Evolutionary conservation across 805 yeast species (phyloP).

Genomic region (Starmerella roubikii): DNA sequence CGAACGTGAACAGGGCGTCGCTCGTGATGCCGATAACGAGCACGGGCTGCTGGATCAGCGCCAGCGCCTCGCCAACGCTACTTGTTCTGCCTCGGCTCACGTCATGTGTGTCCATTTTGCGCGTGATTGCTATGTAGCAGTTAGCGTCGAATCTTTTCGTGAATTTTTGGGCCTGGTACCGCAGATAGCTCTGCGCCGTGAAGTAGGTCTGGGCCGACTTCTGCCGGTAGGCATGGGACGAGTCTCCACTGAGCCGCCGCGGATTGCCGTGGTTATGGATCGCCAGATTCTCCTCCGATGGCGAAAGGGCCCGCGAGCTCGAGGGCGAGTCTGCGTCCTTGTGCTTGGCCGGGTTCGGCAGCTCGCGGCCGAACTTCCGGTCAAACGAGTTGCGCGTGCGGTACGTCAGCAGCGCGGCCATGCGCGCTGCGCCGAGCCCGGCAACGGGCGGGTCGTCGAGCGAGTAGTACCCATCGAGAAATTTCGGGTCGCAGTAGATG

Average conservation of each 20-base stretch:
- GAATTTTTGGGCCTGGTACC: constrained; percentile 91
- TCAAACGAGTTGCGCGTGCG: constrained; percentile 88
- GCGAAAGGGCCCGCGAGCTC: constrained; percentile 15
- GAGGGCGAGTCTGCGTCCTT: constrained; percentile 24
- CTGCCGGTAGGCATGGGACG: constrained; percentile 13
- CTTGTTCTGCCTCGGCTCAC: constrained; percentile 64
- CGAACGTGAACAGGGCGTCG: constrained; percentile 82
- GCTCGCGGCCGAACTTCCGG: constrained; percentile 74
- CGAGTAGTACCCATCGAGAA: constrained; percentile 76
- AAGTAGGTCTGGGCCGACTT: constrained; percentile 44
- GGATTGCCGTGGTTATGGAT: constrained; percentile 76
- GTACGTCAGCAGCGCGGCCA: constrained; percentile 89
- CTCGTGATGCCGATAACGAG: constrained; percentile 78
- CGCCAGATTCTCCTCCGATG: constrained; percentile 57
- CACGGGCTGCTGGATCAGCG: constrained; percentile 55
- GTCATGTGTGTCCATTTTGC: constrained; percentile 92
- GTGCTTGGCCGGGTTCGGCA: constrained; percentile 37
- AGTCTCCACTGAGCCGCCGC: constrained; percentile 7
- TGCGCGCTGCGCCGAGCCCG: constrained; percentile 92
- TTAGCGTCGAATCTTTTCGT: constrained; percentile 87
- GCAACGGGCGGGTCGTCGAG: constrained; percentile 65
- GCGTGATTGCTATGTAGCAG: constrained; percentile 84
- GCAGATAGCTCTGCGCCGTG: constrained; percentile 86
- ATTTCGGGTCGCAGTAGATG: constrained; percentile 88
- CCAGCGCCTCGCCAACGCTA: constrained; percentile 38